These are phyloP conservation scores for Salix viminalis DNA, from an alignment of 345 rosid genomes.

Conservation along the genomic window DNA sequence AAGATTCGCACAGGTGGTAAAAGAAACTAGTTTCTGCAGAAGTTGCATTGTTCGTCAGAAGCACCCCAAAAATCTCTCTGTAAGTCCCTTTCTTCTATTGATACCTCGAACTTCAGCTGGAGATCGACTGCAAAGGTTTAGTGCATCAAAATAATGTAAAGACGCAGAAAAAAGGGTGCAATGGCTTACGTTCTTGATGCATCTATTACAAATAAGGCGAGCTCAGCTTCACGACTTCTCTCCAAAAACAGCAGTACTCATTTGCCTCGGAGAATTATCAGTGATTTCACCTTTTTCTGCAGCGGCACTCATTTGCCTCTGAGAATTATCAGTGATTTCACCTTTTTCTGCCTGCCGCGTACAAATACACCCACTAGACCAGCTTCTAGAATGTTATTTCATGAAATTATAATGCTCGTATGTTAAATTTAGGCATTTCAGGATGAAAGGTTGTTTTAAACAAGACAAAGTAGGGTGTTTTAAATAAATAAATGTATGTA, in stretches of 20 bases:
- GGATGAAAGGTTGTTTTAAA: neutral
- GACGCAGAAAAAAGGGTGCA: neutral
- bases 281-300: neutral
- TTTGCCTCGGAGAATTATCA: neutral
- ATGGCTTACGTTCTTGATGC: neutral
- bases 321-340: neutral
- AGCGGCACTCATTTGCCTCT: neutral
- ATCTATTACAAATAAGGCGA: neutral
- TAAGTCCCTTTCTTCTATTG: neutral
- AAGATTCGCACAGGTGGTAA: conserved; percentile 13
- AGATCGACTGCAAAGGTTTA: neutral
- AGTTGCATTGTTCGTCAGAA: conserved; percentile 25
- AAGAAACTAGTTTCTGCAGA: conserved; percentile 23
- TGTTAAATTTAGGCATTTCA: neutral
- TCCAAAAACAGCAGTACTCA: neutral
- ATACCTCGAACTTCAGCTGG: neutral
- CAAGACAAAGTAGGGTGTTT: neutral
- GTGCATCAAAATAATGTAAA: neutral
- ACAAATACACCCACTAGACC: neutral
- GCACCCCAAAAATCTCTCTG: neutral
- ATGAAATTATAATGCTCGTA: neutral
- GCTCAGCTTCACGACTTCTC: neutral
- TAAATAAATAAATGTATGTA: neutral
- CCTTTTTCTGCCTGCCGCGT: neutral
- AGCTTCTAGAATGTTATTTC: neutral